Conservation (phyloP, 208 protist genomes). For the Crithidia thermophila region DNA sequence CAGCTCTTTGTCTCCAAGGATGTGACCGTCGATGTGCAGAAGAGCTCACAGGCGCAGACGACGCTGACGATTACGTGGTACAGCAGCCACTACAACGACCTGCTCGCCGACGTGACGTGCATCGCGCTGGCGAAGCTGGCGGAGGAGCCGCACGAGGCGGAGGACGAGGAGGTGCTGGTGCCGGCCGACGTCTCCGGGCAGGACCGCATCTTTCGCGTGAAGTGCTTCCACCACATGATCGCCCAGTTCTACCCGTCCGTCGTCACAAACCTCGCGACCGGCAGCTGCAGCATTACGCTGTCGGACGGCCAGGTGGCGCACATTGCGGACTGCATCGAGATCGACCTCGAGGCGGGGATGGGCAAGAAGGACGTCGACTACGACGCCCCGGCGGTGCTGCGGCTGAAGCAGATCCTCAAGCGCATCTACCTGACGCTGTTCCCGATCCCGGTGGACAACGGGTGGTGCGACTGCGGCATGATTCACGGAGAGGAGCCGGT, state of each 20-base stretch:
- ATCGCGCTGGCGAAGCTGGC: slow-evolving; percentile 85
- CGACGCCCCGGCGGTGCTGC: slow-evolving; percentile 65
- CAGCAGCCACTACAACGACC: slow-evolving; percentile 85
- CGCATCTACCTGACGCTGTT: slow-evolving; percentile 91
- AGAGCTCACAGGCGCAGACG: slow-evolving; percentile 73
- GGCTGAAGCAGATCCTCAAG: slow-evolving; percentile 82
- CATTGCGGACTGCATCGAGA: slow-evolving; percentile 87
- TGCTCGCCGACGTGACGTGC: slow-evolving; percentile 90
- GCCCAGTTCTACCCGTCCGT: slow-evolving; percentile 86
- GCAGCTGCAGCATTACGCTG: slow-evolving; percentile 62
- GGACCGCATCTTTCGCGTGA: slow-evolving; percentile 88
- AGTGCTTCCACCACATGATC: slow-evolving; percentile 94
- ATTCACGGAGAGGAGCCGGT: slow-evolving; percentile 71
- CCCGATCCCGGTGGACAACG: slow-evolving; percentile 88
- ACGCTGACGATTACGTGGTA: slow-evolving; percentile 88
- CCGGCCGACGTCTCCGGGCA: slow-evolving; percentile 79
- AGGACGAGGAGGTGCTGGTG: slow-evolving; percentile 56
- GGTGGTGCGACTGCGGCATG: slow-evolving; percentile 93
- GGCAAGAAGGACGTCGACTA: slow-evolving; percentile 49
- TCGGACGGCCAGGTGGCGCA: slow-evolving; percentile 69
- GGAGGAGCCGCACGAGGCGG: slow-evolving; percentile 50
- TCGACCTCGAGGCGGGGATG: slow-evolving; percentile 62
- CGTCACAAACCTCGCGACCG: slow-evolving; percentile 78
- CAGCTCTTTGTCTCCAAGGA: slow-evolving; percentile 66
- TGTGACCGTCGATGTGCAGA: slow-evolving; percentile 76